Base-by-base conservation (phyloP, 2,329 filamentous ascomycete genomes). In the Aspergillus candidus region DNA sequence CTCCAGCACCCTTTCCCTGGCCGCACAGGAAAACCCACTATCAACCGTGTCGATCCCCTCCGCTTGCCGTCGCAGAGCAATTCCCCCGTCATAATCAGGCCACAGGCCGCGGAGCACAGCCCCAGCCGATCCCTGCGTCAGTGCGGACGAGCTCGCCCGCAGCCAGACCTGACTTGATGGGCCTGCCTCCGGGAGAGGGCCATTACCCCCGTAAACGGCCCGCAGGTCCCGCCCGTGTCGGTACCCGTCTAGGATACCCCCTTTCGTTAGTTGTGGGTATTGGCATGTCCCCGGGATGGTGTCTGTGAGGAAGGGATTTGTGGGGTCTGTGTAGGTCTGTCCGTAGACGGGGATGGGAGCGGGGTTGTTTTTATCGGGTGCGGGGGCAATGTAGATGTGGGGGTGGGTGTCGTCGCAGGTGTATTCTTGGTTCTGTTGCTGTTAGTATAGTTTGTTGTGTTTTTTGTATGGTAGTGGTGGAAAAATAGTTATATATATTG, bases 261-360 rank as follows among this genome's bases (percentile, higher is more conserved):
- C 66, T 11, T 68, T 57, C 4, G 66, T 69, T 30, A 69, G 59
- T 38, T 69, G 66, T 0, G 66, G 66, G 31, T 61, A 69, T 44
- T 69, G 66, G 35, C 66, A 69, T 17, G 62, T 55, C 0, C 64
- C 65, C 10, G 62, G 60, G 11, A 67, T 62, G 14, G 54, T 63
- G 1, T 51, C 44, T 0, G 39, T 42, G 8, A 58, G 33, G 34
- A 68, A 69, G 0, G 66, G 66, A 31, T 69, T 67, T 5, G 52
- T 52, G 0, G 60, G 50, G 37, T 67, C 63, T 5, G 60, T 53
- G 46, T 69, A 69, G 6, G 64, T 60, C 40, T 67, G 59, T 6
- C 58, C 63, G 38, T 69, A 67, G 41, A 68, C 58, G 1, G 55
- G 53, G 3, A 65, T 49, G 0, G 64, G 54, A 6, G 55, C 48